A percentile compares a stretch with the other conserved stretches of the same genome.
Evolutionary conservation across 1,284 basidiomycete genomes (phyloP).

Genomic region (Tetrapyrgos nigripes): DNA sequence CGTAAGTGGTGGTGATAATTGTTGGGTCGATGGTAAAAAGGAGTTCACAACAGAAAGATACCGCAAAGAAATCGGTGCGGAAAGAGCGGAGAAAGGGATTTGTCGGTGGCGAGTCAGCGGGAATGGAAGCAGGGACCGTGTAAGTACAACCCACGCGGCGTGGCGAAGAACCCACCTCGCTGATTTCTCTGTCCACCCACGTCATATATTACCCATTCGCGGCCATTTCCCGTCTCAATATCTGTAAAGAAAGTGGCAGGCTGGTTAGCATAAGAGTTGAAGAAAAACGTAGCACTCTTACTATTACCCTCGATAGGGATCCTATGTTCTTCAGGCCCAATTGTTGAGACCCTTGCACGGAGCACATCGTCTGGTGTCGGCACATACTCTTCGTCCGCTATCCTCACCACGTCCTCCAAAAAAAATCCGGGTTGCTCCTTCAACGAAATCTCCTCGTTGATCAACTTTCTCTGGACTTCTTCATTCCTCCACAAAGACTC

Average conservation of each 20-base stretch:
- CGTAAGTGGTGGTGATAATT: too few relatives aligned
- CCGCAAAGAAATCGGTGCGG: too few relatives aligned
- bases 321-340: conserved; percentile 68
- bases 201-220: conserved; percentile 67
- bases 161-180: conserved; percentile 46
- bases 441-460: conserved; percentile 48
- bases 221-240: conserved; percentile 42
- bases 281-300: conserved; percentile 23
- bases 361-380: conserved; percentile 67
- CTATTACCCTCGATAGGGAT: conserved; percentile 55
- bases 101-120: too few relatives aligned
- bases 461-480: conserved; percentile 47
- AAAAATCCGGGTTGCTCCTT: conserved; percentile 69
- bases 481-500: conserved; percentile 54
- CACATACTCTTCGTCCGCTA: conserved; percentile 55
- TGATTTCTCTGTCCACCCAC: conserved; percentile 64
- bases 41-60: too few relatives aligned
- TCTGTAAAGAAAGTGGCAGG: conserved; percentile 5
- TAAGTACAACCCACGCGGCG: too few relatives aligned
- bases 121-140: too few relatives aligned
- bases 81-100: too few relatives aligned
- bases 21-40: too few relatives aligned
- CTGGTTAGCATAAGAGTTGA: neutral
- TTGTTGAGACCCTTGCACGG: conserved; percentile 66
- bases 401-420: conserved; percentile 57